A percentile compares a stretch with the other conserved stretches of the same genome.
These are phyloP conservation scores for Monosporascus cannonballus DNA, from an alignment of 2,329 filamentous ascomycete genomes.

Conservation along the genomic window DNA sequence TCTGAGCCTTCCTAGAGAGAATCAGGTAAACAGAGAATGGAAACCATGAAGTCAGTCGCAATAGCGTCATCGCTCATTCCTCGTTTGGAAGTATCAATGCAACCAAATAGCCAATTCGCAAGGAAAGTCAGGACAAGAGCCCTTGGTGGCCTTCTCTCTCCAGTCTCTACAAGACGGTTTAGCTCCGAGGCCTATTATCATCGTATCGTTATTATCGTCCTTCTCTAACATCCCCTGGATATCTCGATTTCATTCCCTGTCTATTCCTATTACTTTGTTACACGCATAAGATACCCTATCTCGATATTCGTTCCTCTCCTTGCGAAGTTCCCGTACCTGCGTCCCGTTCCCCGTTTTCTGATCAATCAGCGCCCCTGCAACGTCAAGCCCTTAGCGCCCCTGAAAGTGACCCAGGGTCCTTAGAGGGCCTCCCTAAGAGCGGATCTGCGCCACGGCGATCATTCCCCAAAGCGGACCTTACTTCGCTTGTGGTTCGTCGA, in stretches of 20 bases:
- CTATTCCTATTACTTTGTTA: neutral
- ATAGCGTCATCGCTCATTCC: conserved; percentile 20
- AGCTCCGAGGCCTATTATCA: neutral
- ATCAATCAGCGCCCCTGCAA: neutral
- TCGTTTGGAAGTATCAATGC: conserved; percentile 1
- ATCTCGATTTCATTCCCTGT: neutral
- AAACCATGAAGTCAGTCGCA: neutral
- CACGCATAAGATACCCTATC: neutral
- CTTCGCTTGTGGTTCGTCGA: neutral
- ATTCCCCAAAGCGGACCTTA: neutral
- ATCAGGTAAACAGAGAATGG: no score
- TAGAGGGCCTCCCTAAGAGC: neutral
- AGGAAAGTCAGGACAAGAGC: neutral
- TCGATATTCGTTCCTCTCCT: neutral
- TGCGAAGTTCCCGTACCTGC: neutral
- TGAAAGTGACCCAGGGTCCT: neutral
- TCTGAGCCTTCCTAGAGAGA: no score
- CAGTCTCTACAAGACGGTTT: neutral
- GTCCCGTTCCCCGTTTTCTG: neutral
- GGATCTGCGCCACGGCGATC: neutral
- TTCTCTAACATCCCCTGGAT: neutral
- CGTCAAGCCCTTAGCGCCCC: neutral
- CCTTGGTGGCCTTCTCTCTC: neutral
- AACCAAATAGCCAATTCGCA: neutral
- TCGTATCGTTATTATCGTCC: neutral